Evolutionary conservation across 768 basidiomycete genomes (phyloP).

Genomic region (Leccinum disarticulatum): DNA sequence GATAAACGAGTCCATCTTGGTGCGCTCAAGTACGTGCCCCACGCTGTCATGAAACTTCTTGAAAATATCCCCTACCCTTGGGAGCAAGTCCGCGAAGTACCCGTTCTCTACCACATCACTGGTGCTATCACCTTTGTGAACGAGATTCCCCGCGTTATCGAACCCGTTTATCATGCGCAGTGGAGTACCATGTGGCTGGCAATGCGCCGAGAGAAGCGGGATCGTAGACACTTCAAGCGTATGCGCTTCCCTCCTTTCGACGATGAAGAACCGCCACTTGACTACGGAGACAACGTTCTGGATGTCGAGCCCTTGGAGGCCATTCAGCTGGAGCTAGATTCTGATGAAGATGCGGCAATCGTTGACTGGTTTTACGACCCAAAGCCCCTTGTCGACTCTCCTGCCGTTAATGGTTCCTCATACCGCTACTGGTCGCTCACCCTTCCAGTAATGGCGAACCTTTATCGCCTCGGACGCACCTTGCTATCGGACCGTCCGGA

Average conservation of each 20-base stretch:
- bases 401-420: slow-evolving; percentile 88
- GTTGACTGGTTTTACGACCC: slow-evolving; percentile 99
- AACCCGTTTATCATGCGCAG: slow-evolving; percentile 97
- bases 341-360: slow-evolving; percentile 88
- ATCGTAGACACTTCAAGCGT: slow-evolving; percentile 98
- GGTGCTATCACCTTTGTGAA: slow-evolving; percentile 99
- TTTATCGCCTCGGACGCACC: slow-evolving; percentile 93
- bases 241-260: slow-evolving; percentile 99
- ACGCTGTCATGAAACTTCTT: slow-evolving; percentile 98
- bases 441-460: slow-evolving; percentile 93
- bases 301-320: slow-evolving; percentile 98
- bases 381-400: slow-evolving; percentile 87
- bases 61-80: slow-evolving; percentile 98
- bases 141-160: slow-evolving; percentile 94
- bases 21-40: slow-evolving; percentile 97
- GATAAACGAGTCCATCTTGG: slow-evolving; percentile 99
- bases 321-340: slow-evolving; percentile 93
- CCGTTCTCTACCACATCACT: slow-evolving; percentile 97
- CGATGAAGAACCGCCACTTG: slow-evolving; percentile 97
- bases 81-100: slow-evolving; percentile 99
- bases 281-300: slow-evolving; percentile 98
- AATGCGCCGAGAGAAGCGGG: slow-evolving; percentile 97
- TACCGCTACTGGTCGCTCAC: slow-evolving; percentile 93
- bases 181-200: slow-evolving; percentile 99
- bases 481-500: slow-evolving; percentile 93